phyloP scores from a whole-genome alignment of 257 asterid genomes.

The Solanum rostratum region DNA sequence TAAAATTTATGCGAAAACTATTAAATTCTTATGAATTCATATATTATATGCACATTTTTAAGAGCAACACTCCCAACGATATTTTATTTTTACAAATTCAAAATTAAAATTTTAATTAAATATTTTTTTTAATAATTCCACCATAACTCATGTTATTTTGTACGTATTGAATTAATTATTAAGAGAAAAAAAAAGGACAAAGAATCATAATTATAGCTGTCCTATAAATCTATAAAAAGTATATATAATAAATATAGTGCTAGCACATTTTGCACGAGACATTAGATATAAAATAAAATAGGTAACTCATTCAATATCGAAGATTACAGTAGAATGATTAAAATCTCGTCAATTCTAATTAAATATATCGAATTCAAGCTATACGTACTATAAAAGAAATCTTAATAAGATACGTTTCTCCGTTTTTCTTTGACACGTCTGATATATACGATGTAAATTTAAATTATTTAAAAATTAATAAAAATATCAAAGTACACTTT shows the following conservation, averaged over 20 bases:
- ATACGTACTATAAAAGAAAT: neutral
- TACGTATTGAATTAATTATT: neutral
- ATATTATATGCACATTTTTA: neutral
- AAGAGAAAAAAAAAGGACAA: neutral
- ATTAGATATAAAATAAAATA: neutral
- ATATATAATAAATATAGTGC: neutral
- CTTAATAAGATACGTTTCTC: too few relatives aligned
- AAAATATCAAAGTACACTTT: neutral
- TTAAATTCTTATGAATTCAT: neutral
- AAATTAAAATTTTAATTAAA: too few relatives aligned
- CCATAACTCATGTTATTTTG: neutral
- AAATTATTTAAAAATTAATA: too few relatives aligned
- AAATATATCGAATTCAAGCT: accelerated
- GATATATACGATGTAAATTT: too few relatives aligned
- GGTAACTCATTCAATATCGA: neutral
- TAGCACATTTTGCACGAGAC: neutral
- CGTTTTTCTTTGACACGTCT: too few relatives aligned
- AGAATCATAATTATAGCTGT: neutral
- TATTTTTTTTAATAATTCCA: accelerated
- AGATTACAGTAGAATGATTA: neutral
- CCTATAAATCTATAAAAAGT: neutral
- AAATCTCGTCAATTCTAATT: neutral
- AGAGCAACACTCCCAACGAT: neutral
- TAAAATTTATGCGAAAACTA: neutral
- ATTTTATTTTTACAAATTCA: neutral